Percentiles rank a stretch among this genome's conserved stretches.
Conservation (phyloP, 371 early-diverging fungal genomes). For the Phascolomyces articulosus region DNA sequence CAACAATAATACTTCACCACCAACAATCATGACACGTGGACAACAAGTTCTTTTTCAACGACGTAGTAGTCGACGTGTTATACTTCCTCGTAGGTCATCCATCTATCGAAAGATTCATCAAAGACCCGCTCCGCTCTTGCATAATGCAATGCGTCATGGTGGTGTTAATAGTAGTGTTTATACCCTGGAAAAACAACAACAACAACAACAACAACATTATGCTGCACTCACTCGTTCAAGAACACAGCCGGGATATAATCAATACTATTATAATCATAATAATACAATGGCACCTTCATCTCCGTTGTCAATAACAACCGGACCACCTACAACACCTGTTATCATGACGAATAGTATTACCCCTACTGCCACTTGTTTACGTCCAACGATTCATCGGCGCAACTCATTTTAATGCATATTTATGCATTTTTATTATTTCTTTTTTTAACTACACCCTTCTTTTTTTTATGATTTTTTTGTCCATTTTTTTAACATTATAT, state of each 20-base stretch:
- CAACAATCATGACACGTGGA: background rate
- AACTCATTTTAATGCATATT: slow-evolving; percentile 6
- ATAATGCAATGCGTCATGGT: background rate
- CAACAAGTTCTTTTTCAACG: slow-evolving; percentile 7
- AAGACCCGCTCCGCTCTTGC: slow-evolving; percentile 5
- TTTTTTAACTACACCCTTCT: too few species aligned
- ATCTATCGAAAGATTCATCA: slow-evolving; percentile 7
- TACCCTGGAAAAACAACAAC: background rate
- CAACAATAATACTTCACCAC: background rate
- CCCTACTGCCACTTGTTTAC: background rate
- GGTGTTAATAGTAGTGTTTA: background rate
- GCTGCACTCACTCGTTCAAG: slow-evolving; percentile 6
- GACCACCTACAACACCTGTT: background rate
- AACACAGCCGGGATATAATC: slow-evolving; percentile 1
- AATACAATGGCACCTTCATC: background rate
- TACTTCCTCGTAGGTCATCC: slow-evolving; percentile 4
- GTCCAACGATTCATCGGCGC: background rate
- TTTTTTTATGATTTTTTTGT: background rate
- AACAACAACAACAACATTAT: background rate
- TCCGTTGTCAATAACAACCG: background rate
- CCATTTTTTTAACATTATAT: too few species aligned
- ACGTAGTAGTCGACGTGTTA: slow-evolving; percentile 7
- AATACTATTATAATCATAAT: background rate
- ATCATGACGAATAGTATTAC: too few species aligned
- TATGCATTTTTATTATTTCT: background rate